Conservation (phyloP, 306 rosid genomes). For the Erythrophleum fordii region DNA sequence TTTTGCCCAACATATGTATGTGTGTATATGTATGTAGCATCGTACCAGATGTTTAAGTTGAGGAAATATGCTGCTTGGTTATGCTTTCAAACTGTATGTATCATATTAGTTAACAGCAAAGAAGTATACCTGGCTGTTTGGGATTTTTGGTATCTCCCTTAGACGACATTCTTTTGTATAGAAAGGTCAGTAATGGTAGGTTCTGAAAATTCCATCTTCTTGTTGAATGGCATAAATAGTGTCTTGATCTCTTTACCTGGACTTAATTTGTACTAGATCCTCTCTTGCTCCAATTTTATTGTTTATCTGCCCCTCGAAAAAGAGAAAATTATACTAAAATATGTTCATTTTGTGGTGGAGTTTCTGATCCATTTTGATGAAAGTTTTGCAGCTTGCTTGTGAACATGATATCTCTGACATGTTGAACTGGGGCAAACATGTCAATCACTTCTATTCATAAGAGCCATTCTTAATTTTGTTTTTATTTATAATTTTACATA, state of each 20-base stretch:
- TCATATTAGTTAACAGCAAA: background rate
- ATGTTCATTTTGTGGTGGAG: too few relatives aligned
- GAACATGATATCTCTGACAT: slow-evolving; percentile 30
- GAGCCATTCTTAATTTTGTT: background rate
- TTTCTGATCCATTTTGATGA: slow-evolving; percentile 27
- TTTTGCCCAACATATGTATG: too few relatives aligned
- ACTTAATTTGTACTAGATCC: background rate
- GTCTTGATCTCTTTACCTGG: slow-evolving; percentile 4
- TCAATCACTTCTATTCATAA: background rate
- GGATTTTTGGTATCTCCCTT: too few relatives aligned
- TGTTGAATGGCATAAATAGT: background rate
- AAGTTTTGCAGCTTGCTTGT: slow-evolving; percentile 45
- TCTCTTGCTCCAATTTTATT: too few relatives aligned
- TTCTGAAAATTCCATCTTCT: slow-evolving; percentile 17
- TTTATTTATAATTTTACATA: background rate
- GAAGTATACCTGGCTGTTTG: too few relatives aligned
- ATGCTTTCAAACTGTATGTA: background rate
- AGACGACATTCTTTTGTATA: too few relatives aligned
- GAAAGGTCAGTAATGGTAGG: too few relatives aligned
- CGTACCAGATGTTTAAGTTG: background rate
- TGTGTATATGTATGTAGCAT: background rate
- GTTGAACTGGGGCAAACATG: slow-evolving; percentile 44
- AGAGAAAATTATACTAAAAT: too few relatives aligned
- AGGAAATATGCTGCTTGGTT: slow-evolving; percentile 15
- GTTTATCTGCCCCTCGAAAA: too few relatives aligned